Conservation (phyloP, 257 asterid genomes). For the Solanum phureja region DNA sequence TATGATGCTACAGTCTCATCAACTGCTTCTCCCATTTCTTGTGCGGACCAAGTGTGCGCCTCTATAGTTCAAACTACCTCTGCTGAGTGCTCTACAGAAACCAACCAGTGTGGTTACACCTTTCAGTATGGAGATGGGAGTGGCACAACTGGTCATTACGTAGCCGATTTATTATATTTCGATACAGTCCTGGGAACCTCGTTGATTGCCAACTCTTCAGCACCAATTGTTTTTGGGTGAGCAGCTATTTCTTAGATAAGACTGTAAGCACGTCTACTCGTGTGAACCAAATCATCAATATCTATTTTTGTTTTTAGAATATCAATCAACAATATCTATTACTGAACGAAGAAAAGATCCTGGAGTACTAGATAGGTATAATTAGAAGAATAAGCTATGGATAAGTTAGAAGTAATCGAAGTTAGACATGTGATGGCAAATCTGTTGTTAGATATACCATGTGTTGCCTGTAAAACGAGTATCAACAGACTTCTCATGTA, state of each 20-base stretch:
- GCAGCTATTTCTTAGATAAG: conserved; percentile 1
- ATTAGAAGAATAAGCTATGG: neutral
- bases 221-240: conserved; percentile 87
- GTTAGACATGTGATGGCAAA: neutral
- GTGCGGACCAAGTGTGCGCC: conserved; percentile 59
- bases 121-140: conserved; percentile 94
- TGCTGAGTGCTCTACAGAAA: conserved; percentile 53
- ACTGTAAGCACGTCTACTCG: neutral
- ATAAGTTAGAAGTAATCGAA: neutral
- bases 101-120: conserved; percentile 62
- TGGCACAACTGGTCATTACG: conserved; percentile 74
- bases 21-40: conserved; percentile 57
- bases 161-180: conserved; percentile 61
- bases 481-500: neutral
- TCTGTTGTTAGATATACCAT: neutral
- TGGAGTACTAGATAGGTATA: neutral
- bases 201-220: conserved; percentile 62
- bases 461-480: neutral
- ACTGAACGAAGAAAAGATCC: neutral
- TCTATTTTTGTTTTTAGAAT: neutral
- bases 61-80: conserved; percentile 10
- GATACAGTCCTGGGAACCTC: conserved; percentile 69
- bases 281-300: neutral
- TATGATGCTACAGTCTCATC: too few species aligned
- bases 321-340: neutral